These are phyloP conservation scores for Glomus cerebriforme DNA, from an alignment of 192 early-diverging fungal genomes.

Conservation along the genomic window DNA sequence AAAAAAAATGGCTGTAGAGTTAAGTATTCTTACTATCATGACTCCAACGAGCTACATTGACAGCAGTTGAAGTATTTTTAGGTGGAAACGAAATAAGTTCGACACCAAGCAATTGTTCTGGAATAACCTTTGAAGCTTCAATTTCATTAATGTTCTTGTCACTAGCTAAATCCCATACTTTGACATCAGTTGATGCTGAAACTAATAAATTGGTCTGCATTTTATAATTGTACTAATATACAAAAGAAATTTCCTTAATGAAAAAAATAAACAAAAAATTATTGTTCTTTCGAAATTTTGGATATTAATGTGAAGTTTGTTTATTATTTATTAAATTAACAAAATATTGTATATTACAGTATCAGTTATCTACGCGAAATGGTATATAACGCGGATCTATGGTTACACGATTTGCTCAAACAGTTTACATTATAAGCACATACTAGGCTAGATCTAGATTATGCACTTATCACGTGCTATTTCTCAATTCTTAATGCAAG, in stretches of 20 bases:
- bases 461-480: no score
- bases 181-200: slow-evolving; percentile 17
- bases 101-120: slow-evolving; percentile 16
- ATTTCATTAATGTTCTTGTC: background rate
- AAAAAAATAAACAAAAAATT: no score
- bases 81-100: slow-evolving; percentile 21
- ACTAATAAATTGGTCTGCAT: slow-evolving; percentile 18
- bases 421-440: no score
- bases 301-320: no score
- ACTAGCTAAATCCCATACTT: slow-evolving; percentile 27
- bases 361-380: no score
- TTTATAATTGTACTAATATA: background rate
- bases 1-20: background rate
- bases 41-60: slow-evolving; percentile 26
- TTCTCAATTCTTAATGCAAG: background rate
- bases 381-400: no score
- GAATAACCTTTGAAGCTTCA: background rate
- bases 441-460: no score
- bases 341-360: no score
- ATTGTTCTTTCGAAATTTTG: no score
- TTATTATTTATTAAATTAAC: no score
- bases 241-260: background rate
- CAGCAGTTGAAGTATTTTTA: background rate
- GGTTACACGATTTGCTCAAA: no score
- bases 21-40: slow-evolving; percentile 18